Evolutionary conservation across 495 filamentous ascomycete genomes (phyloP), one percentile per base, ranked within the genome.

Genomic region (Xylaria nigripes): DNA sequence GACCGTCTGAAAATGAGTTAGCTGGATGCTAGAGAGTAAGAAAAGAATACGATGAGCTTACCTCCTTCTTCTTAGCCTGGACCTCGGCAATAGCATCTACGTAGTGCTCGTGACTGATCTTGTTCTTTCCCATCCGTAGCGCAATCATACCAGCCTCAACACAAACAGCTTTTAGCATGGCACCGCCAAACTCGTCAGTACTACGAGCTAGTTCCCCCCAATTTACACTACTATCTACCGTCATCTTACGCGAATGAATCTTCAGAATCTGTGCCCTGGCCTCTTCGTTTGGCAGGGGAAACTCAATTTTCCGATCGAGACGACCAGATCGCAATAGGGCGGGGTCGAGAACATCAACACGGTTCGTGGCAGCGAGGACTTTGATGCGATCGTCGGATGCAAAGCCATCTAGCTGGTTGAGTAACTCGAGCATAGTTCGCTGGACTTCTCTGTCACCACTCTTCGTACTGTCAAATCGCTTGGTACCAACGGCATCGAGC

Each of bases 61-160:
- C 74, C 54, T 91, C 87, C 79, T 92, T 95, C 88, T 96, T 96
- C 87, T 96, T 97, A 45, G 89, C 84, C 70, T 95, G 89, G 60
- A 98, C 93, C 69, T 99, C 93, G 19, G 89, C 78, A 65, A 99
- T 97, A 48, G 93, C 93, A 80, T 99, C 93, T 22, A 99, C 93
- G 69, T 97, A 99, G 73, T 99, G 90, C 77, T 99, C 93, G 62
- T 99, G 93, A 53, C 85, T 85, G 59, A 99, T 89, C 81, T 96
- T 95, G 69, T 80, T 87, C 78, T 88, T 86, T 27, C 93, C 93
- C 71, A 85, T 87, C 51, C 93, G 81, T 59, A 99, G 75, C 18
- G 93, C 93, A 73, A 99, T 99, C 93, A 99, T 99, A 68, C 93
- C 93, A 25, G 93, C 93, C 71, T 99, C 93, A 36, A 99, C 93